Evolutionary conservation across 768 basidiomycete genomes (phyloP).

Genomic region (Tephrocybe sp.): DNA sequence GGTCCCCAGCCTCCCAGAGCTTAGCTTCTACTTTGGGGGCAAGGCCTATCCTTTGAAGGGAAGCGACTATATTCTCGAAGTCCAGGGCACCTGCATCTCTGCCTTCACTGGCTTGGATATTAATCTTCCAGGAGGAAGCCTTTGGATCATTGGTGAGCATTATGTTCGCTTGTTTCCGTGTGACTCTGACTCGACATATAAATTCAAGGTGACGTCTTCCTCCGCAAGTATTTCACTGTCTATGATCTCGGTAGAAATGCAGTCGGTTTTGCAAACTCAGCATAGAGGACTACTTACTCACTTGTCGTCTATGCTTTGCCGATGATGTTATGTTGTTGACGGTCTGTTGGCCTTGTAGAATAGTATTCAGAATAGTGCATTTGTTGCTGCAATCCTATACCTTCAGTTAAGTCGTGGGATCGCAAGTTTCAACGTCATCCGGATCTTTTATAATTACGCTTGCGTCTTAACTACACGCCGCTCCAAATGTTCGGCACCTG

Average conservation of each 20-base stretch:
- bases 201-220: constrained; percentile 81
- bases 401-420: too few relatives aligned
- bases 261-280: constrained; percentile 73
- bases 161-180: not conserved
- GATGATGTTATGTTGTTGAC: not conserved
- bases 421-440: too few relatives aligned
- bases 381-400: too few relatives aligned
- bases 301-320: too few relatives aligned
- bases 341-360: too few relatives aligned
- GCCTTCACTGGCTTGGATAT: constrained; percentile 92
- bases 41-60: constrained; percentile 78
- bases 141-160: constrained; percentile 83
- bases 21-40: constrained; percentile 83
- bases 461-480: not conserved
- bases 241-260: constrained; percentile 78
- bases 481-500: too few relatives aligned
- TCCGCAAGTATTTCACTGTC: constrained; percentile 91
- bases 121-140: constrained; percentile 72
- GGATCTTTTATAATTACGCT: too few relatives aligned
- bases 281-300: too few relatives aligned
- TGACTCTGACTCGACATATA: not conserved
- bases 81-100: constrained; percentile 92
- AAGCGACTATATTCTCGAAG: constrained; percentile 86
- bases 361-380: too few relatives aligned
- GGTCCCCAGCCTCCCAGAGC: constrained; percentile 80